Percentiles rank a stretch among this genome's conserved stretches.
Conservation (phyloP, 176 grass and related monocot species). For the Elymus sibiricus region DNA sequence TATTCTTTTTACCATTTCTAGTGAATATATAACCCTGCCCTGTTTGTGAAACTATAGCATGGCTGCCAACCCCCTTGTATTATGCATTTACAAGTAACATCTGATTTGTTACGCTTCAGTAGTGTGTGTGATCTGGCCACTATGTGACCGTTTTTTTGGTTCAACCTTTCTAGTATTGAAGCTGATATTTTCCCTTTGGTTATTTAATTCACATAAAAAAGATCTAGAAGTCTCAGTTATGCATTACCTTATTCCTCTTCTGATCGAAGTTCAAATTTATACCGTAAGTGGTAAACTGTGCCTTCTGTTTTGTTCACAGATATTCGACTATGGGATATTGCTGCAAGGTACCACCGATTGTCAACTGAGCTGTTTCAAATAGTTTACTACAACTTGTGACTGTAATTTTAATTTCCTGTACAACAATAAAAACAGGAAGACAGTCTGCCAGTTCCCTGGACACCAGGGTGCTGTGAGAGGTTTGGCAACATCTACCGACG, state of each 20-base stretch:
- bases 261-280: constrained; percentile 11
- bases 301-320: constrained; percentile 51
- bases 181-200: neutral
- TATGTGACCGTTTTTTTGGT: neutral
- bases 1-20: neutral
- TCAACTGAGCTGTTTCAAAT: neutral
- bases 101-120: neutral
- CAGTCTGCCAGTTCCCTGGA: constrained; percentile 78
- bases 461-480: constrained; percentile 84
- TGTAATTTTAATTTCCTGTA: constrained; percentile 9
- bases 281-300: neutral
- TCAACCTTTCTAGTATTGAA: neutral
- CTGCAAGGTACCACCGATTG: constrained; percentile 56
- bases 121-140: neutral
- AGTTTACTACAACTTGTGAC: neutral
- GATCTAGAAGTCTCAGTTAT: neutral
- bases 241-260: constrained; percentile 13
- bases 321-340: constrained; percentile 93
- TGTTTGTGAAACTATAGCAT: neutral
- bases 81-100: neutral
- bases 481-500: constrained; percentile 80
- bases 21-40: neutral
- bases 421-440: constrained; percentile 69
- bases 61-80: neutral
- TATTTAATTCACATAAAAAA: neutral